phyloP scores from a whole-genome alignment of 129 eudicot genomes.

The Lactuca sativa region DNA sequence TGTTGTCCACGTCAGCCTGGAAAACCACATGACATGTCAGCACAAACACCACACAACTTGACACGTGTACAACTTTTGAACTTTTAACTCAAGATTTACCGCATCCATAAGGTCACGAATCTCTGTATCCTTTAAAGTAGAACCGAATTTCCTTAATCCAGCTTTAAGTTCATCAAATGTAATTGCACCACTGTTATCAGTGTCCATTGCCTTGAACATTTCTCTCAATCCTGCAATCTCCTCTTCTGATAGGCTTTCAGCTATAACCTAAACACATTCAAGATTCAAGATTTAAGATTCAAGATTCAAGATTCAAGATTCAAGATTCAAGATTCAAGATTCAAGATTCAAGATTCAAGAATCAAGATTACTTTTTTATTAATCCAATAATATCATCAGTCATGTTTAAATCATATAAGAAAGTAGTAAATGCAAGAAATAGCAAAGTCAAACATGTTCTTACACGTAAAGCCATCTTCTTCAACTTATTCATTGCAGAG shows the following conservation, averaged over 20 bases:
- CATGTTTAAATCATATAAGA: too few relatives aligned
- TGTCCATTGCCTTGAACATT: conserved; percentile 94
- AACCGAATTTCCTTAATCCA: conserved; percentile 85
- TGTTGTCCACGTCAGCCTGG: conserved; percentile 93
- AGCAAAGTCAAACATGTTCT: conserved; percentile 12
- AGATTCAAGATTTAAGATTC: neutral
- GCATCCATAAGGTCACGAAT: conserved; percentile 98
- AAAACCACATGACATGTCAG: conserved; percentile 22
- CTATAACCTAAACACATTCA: conserved; percentile 60
- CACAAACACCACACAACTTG: neutral
- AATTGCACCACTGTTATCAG: conserved; percentile 93
- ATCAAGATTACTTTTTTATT: too few relatives aligned
- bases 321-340: too few relatives aligned
- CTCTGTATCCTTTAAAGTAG: conserved; percentile 85
- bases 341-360: too few relatives aligned
- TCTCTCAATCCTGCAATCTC: conserved; percentile 95
- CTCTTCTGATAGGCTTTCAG: conserved; percentile 96
- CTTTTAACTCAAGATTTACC: conserved; percentile 36
- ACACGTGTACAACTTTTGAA: neutral
- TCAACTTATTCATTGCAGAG: conserved; percentile 97
- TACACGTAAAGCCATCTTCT: conserved; percentile 99
- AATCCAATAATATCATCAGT: too few relatives aligned
- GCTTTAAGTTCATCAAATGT: conserved; percentile 96
- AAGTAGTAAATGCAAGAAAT: too few relatives aligned
- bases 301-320: too few relatives aligned